Conservation (phyloP, 225 moss, liverwort and hornwort genomes). For the Sphagnum tenellum region DNA sequence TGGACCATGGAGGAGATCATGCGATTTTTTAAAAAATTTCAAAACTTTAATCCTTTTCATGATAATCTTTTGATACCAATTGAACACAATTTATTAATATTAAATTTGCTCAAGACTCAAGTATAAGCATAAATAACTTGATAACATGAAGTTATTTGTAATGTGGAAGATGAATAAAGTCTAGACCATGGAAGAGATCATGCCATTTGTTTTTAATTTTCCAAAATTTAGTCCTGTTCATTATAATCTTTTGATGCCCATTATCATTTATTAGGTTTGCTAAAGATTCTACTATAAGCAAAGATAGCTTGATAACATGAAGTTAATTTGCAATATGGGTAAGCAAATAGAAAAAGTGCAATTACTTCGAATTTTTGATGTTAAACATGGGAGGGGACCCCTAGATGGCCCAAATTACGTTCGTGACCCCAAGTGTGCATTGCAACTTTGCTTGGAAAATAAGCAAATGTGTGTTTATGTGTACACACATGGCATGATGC, state of each 20-base stretch:
- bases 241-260: too few species aligned
- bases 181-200: too few species aligned
- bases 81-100: too few species aligned
- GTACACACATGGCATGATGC: constrained; percentile 83
- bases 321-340: not conserved
- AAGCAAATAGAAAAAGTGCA: constrained; percentile 49
- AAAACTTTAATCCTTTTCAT: too few species aligned
- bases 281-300: not conserved
- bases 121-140: not conserved
- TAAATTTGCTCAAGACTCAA: too few species aligned
- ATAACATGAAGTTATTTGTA: not conserved
- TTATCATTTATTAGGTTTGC: too few species aligned
- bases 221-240: too few species aligned
- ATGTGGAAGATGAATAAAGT: too few species aligned
- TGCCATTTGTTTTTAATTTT: too few species aligned
- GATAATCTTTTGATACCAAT: too few species aligned
- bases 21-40: too few species aligned
- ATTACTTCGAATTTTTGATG: constrained; percentile 67
- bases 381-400: constrained; percentile 78
- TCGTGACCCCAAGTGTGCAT: constrained; percentile 85
- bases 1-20: too few species aligned
- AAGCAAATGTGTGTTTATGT: constrained; percentile 92
- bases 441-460: constrained; percentile 81
- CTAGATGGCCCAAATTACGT: constrained; percentile 70
- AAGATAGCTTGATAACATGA: not conserved